phyloP scores from a whole-genome alignment of 2,329 filamentous ascomycete species.

The Aureobasidium vineae region DNA sequence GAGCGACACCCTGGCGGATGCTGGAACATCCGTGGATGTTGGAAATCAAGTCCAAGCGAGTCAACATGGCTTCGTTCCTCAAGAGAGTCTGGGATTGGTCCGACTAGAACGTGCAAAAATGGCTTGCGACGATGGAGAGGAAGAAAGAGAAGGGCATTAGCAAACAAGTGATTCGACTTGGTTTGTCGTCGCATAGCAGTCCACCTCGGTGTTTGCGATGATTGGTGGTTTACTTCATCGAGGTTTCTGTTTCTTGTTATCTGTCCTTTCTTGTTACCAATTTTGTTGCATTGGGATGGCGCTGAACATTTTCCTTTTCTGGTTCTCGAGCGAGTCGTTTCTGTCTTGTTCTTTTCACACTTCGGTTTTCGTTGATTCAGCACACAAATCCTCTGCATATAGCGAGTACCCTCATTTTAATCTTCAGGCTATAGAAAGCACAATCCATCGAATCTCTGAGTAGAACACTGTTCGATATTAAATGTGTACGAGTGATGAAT shows the following conservation, averaged over 20 bases:
- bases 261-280: not conserved
- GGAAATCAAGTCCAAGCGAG: conserved; percentile 92
- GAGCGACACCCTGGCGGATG: conserved; percentile 98
- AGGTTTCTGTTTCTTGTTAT: not conserved
- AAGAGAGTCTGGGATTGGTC: conserved; percentile 98
- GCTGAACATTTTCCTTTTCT: not conserved
- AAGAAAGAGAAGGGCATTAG: not conserved
- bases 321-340: not conserved
- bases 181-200: not conserved
- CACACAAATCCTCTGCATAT: conserved; percentile 6
- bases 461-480: not conserved
- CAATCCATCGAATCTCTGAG: not conserved
- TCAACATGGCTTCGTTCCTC: conserved; percentile 95
- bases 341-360: not conserved
- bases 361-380: not conserved
- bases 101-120: conserved; percentile 46
- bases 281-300: conserved; percentile 15
- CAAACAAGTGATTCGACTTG: not conserved
- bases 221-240: not conserved
- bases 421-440: conserved; percentile 12
- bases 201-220: not conserved
- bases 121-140: not conserved
- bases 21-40: conserved; percentile 98
- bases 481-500: not conserved
- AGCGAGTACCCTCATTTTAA: conserved; percentile 17